These are phyloP conservation scores for Chrysosporium queenslandicum DNA, from an alignment of 2,329 filamentous ascomycete genomes.

Conservation along the genomic window DNA sequence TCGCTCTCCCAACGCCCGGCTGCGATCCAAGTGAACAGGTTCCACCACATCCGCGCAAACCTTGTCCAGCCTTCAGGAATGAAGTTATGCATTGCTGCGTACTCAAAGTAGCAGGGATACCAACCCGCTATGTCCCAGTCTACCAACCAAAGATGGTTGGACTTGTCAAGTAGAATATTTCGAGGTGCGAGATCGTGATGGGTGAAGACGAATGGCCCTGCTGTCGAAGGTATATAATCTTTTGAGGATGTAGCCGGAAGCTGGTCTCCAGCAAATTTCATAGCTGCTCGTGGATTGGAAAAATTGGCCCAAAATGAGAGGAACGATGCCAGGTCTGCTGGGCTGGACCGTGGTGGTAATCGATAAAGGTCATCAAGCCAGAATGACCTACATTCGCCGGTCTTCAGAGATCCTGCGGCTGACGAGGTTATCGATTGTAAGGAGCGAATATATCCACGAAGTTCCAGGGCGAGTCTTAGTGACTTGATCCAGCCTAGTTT, in stretches of 20 bases:
- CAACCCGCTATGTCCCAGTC: slow-evolving; percentile 15
- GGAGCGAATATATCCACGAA: slow-evolving; percentile 17
- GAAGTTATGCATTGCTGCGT: slow-evolving; percentile 15
- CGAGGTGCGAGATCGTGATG: slow-evolving; percentile 27
- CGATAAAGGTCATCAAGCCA: slow-evolving; percentile 21
- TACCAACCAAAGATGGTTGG: slow-evolving; percentile 11
- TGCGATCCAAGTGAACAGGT: neutral
- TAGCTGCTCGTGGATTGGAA: slow-evolving; percentile 1
- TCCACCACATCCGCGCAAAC: neutral
- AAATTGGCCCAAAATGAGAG: slow-evolving; percentile 20
- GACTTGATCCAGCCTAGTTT: slow-evolving; percentile 19
- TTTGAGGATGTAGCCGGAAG: slow-evolving; percentile 7
- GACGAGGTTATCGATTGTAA: slow-evolving; percentile 19
- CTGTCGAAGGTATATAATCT: slow-evolving; percentile 19
- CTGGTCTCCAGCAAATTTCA: neutral
- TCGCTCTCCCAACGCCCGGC: neutral
- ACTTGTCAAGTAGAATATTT: slow-evolving; percentile 24
- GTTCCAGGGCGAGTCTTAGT: slow-evolving; percentile 19
- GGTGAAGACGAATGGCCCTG: slow-evolving; percentile 21
- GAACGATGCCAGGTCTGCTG: slow-evolving; percentile 17
- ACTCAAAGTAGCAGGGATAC: slow-evolving; percentile 15
- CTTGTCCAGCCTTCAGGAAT: neutral
- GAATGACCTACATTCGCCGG: slow-evolving; percentile 16
- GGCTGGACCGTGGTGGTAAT: slow-evolving; percentile 16
- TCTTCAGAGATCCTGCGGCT: slow-evolving; percentile 18